These are phyloP conservation scores for Colletotrichum orchidophilum DNA, from an alignment of 2,329 filamentous ascomycete species.

Conservation along the genomic window DNA sequence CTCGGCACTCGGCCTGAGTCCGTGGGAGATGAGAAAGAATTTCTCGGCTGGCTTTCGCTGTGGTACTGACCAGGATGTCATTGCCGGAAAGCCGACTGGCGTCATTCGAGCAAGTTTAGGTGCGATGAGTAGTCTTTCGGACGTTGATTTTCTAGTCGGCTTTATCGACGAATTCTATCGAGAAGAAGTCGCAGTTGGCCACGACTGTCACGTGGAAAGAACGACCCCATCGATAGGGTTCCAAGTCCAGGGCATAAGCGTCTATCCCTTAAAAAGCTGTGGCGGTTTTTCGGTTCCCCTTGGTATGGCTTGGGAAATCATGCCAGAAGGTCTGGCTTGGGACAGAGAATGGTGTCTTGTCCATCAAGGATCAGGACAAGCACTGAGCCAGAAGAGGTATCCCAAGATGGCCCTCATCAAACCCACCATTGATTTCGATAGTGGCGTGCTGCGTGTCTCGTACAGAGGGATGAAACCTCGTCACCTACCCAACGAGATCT, in stretches of 20 bases:
- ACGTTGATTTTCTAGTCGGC: constrained; percentile 75
- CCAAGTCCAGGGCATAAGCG: constrained; percentile 69
- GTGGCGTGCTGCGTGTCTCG: constrained; percentile 71
- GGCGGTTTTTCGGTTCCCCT: constrained; percentile 77
- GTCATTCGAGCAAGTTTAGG: constrained; percentile 87
- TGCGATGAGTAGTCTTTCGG: constrained; percentile 83
- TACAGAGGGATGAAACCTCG: constrained; percentile 49
- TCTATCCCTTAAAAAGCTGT: constrained; percentile 97
- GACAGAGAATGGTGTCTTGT: constrained; percentile 97
- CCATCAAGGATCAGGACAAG: constrained; percentile 84
- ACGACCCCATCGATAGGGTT: not conserved
- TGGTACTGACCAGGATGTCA: constrained; percentile 82
- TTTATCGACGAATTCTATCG: constrained; percentile 78
- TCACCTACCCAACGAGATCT: constrained; percentile 48
- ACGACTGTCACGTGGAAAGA: not conserved
- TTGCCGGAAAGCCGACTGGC: constrained; percentile 87
- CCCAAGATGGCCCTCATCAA: constrained; percentile 87
- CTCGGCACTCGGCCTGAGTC: constrained; percentile 73
- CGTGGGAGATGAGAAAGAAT: constrained; percentile 85
- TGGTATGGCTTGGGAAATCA: constrained; percentile 76
- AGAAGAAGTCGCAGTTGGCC: constrained; percentile 33
- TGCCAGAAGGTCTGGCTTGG: constrained; percentile 86
- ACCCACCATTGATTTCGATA: constrained; percentile 76
- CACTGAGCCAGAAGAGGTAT: constrained; percentile 88
- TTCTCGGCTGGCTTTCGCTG: constrained; percentile 88